These are phyloP conservation scores for Areca catechu DNA, from an alignment of 176 grass and related monocot genomes.

Conservation along the genomic window DNA sequence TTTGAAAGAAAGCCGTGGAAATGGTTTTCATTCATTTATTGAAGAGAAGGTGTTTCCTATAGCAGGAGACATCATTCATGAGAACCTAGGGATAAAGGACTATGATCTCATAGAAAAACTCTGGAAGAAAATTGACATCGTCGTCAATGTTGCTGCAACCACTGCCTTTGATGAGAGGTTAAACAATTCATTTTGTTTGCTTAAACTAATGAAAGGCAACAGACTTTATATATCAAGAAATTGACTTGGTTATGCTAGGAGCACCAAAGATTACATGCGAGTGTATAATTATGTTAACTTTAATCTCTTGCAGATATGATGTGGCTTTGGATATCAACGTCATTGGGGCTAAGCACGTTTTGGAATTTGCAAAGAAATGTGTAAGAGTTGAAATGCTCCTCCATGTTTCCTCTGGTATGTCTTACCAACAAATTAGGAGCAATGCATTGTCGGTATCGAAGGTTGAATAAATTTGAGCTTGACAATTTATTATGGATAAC, in stretches of 20 bases:
- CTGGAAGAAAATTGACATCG: constrained; percentile 38
- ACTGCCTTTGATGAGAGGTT: constrained; percentile 76
- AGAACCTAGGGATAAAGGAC: constrained; percentile 43
- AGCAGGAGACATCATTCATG: constrained; percentile 51
- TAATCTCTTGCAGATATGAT: constrained; percentile 32
- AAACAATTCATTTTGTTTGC: background rate
- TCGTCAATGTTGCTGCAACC: constrained; percentile 69
- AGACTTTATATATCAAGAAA: no score
- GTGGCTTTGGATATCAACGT: constrained; percentile 40
- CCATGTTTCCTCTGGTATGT: constrained; percentile 67
- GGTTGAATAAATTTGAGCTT: no score
- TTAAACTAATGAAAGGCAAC: no score
- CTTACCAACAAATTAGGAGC: background rate
- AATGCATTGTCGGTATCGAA: background rate
- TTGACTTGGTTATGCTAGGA: no score
- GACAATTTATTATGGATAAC: no score
- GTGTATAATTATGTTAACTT: no score
- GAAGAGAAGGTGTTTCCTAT: constrained; percentile 40
- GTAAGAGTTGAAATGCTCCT: constrained; percentile 52
- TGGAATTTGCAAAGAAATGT: constrained; percentile 48
- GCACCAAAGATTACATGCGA: no score
- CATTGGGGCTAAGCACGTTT: constrained; percentile 34
- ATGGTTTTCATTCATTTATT: constrained; percentile 32
- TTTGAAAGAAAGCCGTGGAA: constrained; percentile 51
- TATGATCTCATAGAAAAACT: constrained; percentile 20